Evolutionary conservation across 169 alveolate genomes (phyloP).

Genomic region (Babesia gibsoni): DNA sequence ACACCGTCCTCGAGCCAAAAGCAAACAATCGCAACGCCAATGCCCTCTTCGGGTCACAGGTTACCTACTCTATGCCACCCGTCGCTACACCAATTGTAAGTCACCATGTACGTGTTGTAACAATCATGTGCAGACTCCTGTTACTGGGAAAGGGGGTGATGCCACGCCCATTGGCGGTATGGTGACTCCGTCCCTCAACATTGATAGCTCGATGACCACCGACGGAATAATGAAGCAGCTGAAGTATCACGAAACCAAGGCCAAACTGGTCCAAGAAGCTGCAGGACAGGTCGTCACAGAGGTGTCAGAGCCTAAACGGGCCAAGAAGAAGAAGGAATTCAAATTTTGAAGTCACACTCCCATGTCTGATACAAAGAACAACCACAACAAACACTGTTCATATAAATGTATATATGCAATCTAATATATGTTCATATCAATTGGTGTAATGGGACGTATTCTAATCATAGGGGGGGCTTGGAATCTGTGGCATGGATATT

Average conservation of each 20-base stretch:
- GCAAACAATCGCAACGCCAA: constrained; percentile 13
- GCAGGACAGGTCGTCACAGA: constrained; percentile 69
- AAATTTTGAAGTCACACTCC: constrained; percentile 57
- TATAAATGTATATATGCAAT: no score
- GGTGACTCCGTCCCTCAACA: constrained; percentile 54
- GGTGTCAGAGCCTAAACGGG: constrained; percentile 54
- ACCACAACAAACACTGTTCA: no score
- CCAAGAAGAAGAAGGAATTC: constrained; percentile 70
- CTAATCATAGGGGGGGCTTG: no score
- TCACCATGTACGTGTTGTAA: neutral
- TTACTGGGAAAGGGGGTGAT: constrained; percentile 37
- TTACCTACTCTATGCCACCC: constrained; percentile 63
- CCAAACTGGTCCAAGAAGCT: constrained; percentile 69
- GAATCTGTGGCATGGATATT: no score
- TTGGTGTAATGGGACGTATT: no score
- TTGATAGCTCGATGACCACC: constrained; percentile 45
- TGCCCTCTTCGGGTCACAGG: constrained; percentile 61
- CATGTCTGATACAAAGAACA: neutral
- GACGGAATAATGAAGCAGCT: constrained; percentile 57
- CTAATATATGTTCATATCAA: no score
- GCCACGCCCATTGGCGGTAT: constrained; percentile 59
- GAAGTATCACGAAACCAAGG: constrained; percentile 68
- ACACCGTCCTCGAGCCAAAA: constrained; percentile 63
- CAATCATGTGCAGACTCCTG: neutral
- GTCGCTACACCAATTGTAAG: constrained; percentile 58